Percentiles rank a stretch among this genome's conserved stretches.
Conservation (phyloP, 257 asterid genomes). For the Striga asiatica region DNA sequence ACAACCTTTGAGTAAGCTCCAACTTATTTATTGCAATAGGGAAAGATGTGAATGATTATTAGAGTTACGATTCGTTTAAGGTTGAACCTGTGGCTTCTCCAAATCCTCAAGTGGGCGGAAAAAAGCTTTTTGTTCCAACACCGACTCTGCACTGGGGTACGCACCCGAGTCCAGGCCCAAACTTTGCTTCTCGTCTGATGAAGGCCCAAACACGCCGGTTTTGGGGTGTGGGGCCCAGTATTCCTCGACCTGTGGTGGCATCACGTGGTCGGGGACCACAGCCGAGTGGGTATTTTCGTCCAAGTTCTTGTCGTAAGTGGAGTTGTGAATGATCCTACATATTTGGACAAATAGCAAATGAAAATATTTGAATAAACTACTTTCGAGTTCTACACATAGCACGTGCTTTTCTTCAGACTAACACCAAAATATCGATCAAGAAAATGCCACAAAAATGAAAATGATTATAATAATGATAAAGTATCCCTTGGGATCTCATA, state of each 20-base stretch:
- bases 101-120: slow-evolving; percentile 80
- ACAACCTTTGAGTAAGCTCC: no score
- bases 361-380: not conserved
- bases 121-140: slow-evolving; percentile 74
- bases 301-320: slow-evolving; percentile 68
- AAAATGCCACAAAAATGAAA: no score
- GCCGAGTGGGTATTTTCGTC: slow-evolving; percentile 48
- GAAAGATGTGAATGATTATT: no score
- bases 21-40: no score
- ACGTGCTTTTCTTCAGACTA: no score
- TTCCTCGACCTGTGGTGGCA: slow-evolving; percentile 29
- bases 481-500: no score
- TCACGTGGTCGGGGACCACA: slow-evolving; percentile 53
- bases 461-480: no score
- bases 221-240: slow-evolving; percentile 87
- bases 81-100: slow-evolving; percentile 58
- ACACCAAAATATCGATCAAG: no score
- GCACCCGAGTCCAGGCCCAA: slow-evolving; percentile 12
- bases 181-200: slow-evolving; percentile 25
- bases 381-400: no score
- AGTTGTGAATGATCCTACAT: slow-evolving; percentile 56
- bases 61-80: no score
- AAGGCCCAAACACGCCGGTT: slow-evolving; percentile 82
- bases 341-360: not conserved
- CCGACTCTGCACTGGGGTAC: slow-evolving; percentile 26